Conservation (phyloP, 2,329 filamentous ascomycete species). For the Pseudofabraea citricarpa region DNA sequence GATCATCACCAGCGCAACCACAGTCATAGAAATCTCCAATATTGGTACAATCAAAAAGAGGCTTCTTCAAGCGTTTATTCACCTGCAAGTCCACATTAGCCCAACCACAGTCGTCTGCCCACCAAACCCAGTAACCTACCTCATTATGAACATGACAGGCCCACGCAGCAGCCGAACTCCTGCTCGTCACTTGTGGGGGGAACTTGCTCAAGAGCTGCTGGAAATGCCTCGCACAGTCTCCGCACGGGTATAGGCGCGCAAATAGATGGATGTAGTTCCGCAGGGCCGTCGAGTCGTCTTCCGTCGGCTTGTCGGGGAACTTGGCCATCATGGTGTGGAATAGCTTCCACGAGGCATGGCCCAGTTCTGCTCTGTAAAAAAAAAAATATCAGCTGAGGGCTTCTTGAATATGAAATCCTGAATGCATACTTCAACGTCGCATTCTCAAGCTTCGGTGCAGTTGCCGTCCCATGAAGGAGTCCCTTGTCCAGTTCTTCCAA, state of each 20-base stretch:
- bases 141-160: conserved; percentile 64
- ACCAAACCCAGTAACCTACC: conserved; percentile 31
- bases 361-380: conserved; percentile 47
- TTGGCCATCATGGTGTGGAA: conserved; percentile 67
- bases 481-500: conserved; percentile 33
- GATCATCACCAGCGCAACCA: conserved; percentile 61
- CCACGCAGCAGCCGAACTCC: conserved; percentile 62
- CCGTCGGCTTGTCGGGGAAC: conserved; percentile 60
- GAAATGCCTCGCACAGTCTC: conserved; percentile 66
- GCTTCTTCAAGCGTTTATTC: conserved; percentile 58
- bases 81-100: not conserved
- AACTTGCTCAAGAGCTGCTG: conserved; percentile 55
- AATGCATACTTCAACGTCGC: conserved; percentile 66
- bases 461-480: conserved; percentile 62
- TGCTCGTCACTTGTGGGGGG: conserved; percentile 59
- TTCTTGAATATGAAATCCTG: not conserved
- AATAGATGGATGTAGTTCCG: conserved; percentile 63
- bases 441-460: conserved; percentile 78
- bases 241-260: conserved; percentile 64
- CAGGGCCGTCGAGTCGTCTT: conserved; percentile 57
- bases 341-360: conserved; percentile 65
- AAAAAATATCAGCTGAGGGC: not conserved
- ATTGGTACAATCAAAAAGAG: conserved; percentile 58
- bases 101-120: not conserved
- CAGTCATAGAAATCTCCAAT: conserved; percentile 71